These are phyloP conservation scores for Ambrosia hybrid DNA, from an alignment of 140 eudicot genomes.

Conservation along the genomic window DNA sequence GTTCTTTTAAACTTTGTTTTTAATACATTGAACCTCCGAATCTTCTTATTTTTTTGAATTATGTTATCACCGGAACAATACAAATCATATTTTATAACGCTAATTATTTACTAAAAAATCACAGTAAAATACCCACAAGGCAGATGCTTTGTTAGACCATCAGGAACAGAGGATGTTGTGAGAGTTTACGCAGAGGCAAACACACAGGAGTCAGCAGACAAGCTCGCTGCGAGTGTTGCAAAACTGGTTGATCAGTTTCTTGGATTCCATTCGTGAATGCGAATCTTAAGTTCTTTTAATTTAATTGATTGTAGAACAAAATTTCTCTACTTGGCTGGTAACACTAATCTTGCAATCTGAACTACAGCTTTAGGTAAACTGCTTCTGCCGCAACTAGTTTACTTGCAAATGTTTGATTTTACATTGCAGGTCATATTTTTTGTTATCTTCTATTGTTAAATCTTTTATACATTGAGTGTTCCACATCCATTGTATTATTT, in stretches of 20 bases:
- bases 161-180: conserved; percentile 86
- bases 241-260: conserved; percentile 57
- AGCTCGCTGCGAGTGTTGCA: conserved; percentile 54
- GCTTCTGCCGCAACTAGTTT: conserved; percentile 8
- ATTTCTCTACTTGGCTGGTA: not conserved
- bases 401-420: not conserved
- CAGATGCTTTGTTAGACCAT: conserved; percentile 88
- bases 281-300: not conserved
- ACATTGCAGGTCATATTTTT: not conserved
- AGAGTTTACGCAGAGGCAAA: conserved; percentile 80
- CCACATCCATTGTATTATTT: too few relatives aligned
- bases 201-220: conserved; percentile 67
- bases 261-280: conserved; percentile 29
- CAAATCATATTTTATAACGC: not conserved
- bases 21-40: too few relatives aligned
- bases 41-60: too few relatives aligned
- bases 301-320: not conserved
- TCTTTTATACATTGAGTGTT: too few relatives aligned
- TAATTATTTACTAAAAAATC: not conserved
- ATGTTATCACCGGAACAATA: not conserved
- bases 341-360: conserved; percentile 2
- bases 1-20: too few relatives aligned
- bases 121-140: conserved; percentile 67
- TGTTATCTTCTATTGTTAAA: too few relatives aligned
- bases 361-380: not conserved